These are phyloP conservation scores for Xylaria multiplex DNA, from an alignment of 2,329 filamentous ascomycete species.

Conservation along the genomic window DNA sequence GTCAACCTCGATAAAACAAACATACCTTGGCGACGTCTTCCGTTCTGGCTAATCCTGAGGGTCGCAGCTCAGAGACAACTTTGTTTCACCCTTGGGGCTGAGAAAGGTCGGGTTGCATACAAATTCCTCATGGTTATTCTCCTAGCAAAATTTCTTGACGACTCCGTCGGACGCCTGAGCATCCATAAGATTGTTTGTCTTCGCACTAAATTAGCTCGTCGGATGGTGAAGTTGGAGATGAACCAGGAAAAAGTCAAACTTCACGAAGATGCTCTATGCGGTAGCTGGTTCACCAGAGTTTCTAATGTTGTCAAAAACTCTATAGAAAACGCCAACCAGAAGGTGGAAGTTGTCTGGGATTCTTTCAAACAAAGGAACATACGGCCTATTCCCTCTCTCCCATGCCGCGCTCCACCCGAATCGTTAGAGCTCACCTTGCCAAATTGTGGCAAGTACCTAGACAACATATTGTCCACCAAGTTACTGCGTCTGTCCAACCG, in stretches of 20 bases:
- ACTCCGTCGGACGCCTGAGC: constrained; percentile 45
- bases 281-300: constrained; percentile 47
- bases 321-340: constrained; percentile 45
- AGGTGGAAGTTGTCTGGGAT: constrained; percentile 53
- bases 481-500: background rate
- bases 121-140: constrained; percentile 66
- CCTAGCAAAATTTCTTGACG: constrained; percentile 58
- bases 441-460: constrained; percentile 53
- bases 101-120: constrained; percentile 61
- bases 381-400: constrained; percentile 56
- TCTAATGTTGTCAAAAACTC: constrained; percentile 44
- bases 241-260: constrained; percentile 33
- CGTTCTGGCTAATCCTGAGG: constrained; percentile 70
- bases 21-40: constrained; percentile 69
- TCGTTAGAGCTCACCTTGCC: constrained; percentile 53
- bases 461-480: constrained; percentile 31
- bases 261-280: background rate
- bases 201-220: constrained; percentile 64
- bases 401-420: constrained; percentile 46
- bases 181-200: constrained; percentile 54
- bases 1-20: constrained; percentile 60
- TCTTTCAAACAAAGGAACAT: constrained; percentile 51
- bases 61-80: constrained; percentile 66
- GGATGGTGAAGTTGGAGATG: constrained; percentile 66
- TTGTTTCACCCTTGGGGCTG: constrained; percentile 51